These are phyloP conservation scores for Dioscorea dumetorum DNA, from an alignment of 106 monocot species.

Conservation along the genomic window DNA sequence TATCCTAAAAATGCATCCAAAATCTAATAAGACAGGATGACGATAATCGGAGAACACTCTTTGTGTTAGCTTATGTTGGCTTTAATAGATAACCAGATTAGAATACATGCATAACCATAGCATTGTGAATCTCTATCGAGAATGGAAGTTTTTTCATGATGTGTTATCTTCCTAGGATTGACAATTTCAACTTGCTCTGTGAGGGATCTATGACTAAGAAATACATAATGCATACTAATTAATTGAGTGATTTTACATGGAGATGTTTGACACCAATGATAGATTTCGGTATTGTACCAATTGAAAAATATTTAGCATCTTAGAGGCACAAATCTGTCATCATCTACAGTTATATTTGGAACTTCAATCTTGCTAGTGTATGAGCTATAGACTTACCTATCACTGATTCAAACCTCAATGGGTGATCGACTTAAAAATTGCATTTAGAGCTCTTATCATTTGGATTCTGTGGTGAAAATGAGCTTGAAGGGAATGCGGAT, in stretches of 20 bases:
- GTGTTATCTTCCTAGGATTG: conserved; percentile 54
- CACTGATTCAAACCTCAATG: conserved; percentile 17
- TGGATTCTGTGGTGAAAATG: conserved; percentile 35
- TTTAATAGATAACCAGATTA: too few relatives aligned
- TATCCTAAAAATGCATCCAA: conserved; percentile 76
- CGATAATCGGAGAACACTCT: too few relatives aligned
- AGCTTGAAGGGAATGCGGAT: conserved; percentile 60
- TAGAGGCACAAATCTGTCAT: conserved; percentile 63
- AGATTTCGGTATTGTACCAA: not conserved
- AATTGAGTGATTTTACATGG: too few relatives aligned
- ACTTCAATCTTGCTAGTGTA: conserved; percentile 42
- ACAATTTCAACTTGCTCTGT: conserved; percentile 45
- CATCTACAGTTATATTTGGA: conserved; percentile 54
- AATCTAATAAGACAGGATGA: not conserved
- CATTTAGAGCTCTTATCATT: conserved; percentile 53
- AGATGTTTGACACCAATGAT: too few relatives aligned
- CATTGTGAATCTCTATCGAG: conserved; percentile 93
- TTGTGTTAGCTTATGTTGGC: too few relatives aligned
- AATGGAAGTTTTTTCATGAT: conserved; percentile 68
- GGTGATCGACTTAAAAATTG: conserved; percentile 31
- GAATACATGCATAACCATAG: conserved; percentile 91
- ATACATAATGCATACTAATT: too few relatives aligned
- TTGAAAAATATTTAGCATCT: conserved; percentile 57
- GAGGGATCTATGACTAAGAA: conserved; percentile 31
- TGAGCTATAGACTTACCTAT: conserved; percentile 27